Percentiles rank a stretch among this genome's conserved stretches.
These are phyloP conservation scores for Caloboletus firmus DNA, from an alignment of 1,284 basidiomycete genomes.

Conservation along the genomic window DNA sequence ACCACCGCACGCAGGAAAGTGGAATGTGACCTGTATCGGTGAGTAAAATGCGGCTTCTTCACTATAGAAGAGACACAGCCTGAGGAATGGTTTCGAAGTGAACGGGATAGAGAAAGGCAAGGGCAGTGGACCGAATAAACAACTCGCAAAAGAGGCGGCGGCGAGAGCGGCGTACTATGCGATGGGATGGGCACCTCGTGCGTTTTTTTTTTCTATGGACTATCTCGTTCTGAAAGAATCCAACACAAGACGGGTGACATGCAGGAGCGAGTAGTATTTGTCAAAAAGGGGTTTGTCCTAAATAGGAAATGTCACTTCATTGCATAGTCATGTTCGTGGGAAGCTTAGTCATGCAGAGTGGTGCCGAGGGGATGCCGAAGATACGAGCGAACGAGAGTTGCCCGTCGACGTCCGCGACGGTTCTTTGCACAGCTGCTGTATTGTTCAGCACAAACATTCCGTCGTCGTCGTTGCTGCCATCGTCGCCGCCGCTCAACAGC, in stretches of 20 bases:
- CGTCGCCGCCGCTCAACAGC: constrained; percentile 1
- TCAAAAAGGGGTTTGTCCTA: constrained; percentile 14
- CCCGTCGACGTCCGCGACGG: constrained; percentile 18
- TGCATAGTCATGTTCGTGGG: constrained; percentile 16
- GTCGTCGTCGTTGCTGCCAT: constrained; percentile 3
- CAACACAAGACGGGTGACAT: constrained; percentile 24
- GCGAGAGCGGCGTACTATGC: constrained; percentile 65
- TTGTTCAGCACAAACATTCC: background rate
- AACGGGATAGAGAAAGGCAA: constrained; percentile 65
- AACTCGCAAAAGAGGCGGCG: constrained; percentile 72
- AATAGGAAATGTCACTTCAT: constrained; percentile 21
- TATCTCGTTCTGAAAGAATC: constrained; percentile 8
- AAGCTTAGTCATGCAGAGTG: constrained; percentile 30
- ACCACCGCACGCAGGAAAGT: constrained; percentile 62
- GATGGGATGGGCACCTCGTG: constrained; percentile 65
- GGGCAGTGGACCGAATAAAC: constrained; percentile 63
- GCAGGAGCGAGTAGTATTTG: background rate
- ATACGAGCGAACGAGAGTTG: constrained; percentile 26
- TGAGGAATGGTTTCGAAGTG: constrained; percentile 44
- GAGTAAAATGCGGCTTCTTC: constrained; percentile 26
- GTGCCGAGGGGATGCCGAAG: constrained; percentile 32
- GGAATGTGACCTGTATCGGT: constrained; percentile 66
- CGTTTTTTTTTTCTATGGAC: constrained; percentile 11
- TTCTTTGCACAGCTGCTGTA: constrained; percentile 18
- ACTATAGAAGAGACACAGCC: background rate